Evolutionary conservation across 768 basidiomycete genomes (phyloP), one percentile per base, ranked within the genome.

Genomic region (Lactarius sp.): DNA sequence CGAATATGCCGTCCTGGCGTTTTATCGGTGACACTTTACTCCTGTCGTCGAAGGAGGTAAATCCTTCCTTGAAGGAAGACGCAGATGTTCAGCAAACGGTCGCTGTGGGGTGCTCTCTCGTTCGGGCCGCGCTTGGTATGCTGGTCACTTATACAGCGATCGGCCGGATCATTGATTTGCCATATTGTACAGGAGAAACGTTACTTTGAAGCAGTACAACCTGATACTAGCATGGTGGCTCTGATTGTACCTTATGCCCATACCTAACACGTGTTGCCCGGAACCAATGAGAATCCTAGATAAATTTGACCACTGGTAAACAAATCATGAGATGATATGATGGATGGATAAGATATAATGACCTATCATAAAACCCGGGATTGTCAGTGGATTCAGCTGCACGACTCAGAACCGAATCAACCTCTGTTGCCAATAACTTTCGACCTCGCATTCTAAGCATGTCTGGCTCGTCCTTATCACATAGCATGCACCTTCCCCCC

Each of bases 61-160:
- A 98, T 73, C 97, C 97, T n/a, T 89, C 92, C 0, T 80, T 99
- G 18, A 83, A 81, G 14, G 92, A 94, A 69, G 79, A 78, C 51
- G 80, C 78, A 52, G 86, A 86, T 39, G 95, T 89, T 9, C 76
- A 85, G 68, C 87, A 95, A 77, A 99, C 97, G 0, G 88, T 99
- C 33, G 86, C 91, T 18, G 85, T 95, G 33, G 94, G 94, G 6
- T 92, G 94, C 71, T 93, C 90, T 41, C 79, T 96, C 50, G 84
- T 92, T 34, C 82, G 94, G 36, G 79, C 88, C 37, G 92, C 93
- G 9, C 77, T 96, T 59, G 92, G 92, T 92, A 70, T 56, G 83
- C 75, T 52, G 22, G 22, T 52, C 27, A 14, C 60, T 60, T 18
- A 52, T 27, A 27, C 27, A 27, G 2, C 27, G 27, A 27, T 27